Percentiles rank a stretch among this genome's conserved stretches.
These are phyloP conservation scores for Tetrapyrgos nigripes DNA, from an alignment of 1,284 basidiomycete genomes.

Conservation along the genomic window DNA sequence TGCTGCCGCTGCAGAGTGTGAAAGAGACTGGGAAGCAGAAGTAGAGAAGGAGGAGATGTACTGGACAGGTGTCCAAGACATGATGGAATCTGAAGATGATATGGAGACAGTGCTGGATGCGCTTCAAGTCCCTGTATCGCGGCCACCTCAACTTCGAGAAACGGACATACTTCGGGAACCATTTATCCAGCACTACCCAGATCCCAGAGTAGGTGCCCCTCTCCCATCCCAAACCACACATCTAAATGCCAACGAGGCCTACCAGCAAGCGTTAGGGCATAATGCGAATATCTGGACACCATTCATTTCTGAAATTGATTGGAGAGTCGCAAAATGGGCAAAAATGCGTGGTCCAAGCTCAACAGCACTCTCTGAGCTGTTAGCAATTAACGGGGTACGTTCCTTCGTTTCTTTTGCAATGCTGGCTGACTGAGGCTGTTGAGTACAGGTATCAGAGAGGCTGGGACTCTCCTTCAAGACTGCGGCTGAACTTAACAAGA, in stretches of 20 bases:
- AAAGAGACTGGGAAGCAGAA: no score
- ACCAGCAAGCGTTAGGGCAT: neutral
- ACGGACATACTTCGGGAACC: neutral
- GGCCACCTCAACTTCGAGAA: no score
- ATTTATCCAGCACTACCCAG: neutral
- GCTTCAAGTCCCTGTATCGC: no score
- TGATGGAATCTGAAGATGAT: no score
- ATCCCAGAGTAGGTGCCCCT: neutral
- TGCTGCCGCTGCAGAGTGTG: no score
- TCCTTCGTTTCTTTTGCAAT: neutral
- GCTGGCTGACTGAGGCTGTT: neutral
- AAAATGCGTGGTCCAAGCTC: constrained; percentile 17
- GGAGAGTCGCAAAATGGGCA: constrained; percentile 21
- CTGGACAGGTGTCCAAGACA: no score
- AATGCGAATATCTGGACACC: neutral
- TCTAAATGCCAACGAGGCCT: no score
- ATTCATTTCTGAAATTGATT: constrained; percentile 16
- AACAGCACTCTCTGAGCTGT: constrained; percentile 18
- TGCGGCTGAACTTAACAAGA: neutral
- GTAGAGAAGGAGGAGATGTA: no score
- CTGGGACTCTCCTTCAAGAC: constrained; percentile 2
- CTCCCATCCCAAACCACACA: neutral
- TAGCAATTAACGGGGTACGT: constrained; percentile 17
- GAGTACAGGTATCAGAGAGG: neutral
- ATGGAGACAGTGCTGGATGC: no score